These are phyloP conservation scores for Alternaria rosae DNA, from an alignment of 2,329 filamentous ascomycete genomes.

Conservation along the genomic window DNA sequence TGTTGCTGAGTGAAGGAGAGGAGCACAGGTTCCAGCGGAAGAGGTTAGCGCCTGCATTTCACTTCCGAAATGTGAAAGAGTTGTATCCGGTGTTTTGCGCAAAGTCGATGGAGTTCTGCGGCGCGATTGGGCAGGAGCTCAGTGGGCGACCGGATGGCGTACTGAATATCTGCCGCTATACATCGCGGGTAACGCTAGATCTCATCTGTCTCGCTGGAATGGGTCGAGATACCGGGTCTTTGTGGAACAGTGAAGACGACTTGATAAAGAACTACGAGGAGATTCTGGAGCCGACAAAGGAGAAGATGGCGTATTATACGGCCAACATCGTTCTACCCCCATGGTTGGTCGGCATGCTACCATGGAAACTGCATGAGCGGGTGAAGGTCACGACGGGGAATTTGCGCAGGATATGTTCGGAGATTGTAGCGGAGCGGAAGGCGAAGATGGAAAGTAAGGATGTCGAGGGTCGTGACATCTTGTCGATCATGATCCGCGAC, in stretches of 20 bases:
- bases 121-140: slow-evolving; percentile 65
- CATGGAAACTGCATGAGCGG: slow-evolving; percentile 57
- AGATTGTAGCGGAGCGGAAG: slow-evolving; percentile 60
- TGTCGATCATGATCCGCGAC: slow-evolving; percentile 60
- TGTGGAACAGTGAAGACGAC: slow-evolving; percentile 53
- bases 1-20: slow-evolving; percentile 60
- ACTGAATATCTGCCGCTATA: slow-evolving; percentile 54
- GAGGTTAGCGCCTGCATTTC: slow-evolving; percentile 81
- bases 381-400: slow-evolving; percentile 49
- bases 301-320: slow-evolving; percentile 58
- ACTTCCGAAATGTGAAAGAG: slow-evolving; percentile 85
- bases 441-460: slow-evolving; percentile 44
- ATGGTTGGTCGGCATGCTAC: slow-evolving; percentile 52
- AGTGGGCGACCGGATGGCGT: slow-evolving; percentile 49
- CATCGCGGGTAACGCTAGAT: slow-evolving; percentile 55
- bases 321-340: slow-evolving; percentile 49
- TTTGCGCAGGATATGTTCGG: slow-evolving; percentile 53
- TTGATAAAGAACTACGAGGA: slow-evolving; percentile 54
- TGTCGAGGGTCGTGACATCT: slow-evolving; percentile 49
- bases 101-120: slow-evolving; percentile 73
- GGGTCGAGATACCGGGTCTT: slow-evolving; percentile 53
- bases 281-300: slow-evolving; percentile 55
- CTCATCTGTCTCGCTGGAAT: slow-evolving; percentile 57
- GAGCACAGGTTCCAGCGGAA: slow-evolving; percentile 67
- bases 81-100: slow-evolving; percentile 85